Evolutionary conservation across 2,329 filamentous ascomycete species (phyloP).

Genomic region (Paecilomyces formosus): DNA sequence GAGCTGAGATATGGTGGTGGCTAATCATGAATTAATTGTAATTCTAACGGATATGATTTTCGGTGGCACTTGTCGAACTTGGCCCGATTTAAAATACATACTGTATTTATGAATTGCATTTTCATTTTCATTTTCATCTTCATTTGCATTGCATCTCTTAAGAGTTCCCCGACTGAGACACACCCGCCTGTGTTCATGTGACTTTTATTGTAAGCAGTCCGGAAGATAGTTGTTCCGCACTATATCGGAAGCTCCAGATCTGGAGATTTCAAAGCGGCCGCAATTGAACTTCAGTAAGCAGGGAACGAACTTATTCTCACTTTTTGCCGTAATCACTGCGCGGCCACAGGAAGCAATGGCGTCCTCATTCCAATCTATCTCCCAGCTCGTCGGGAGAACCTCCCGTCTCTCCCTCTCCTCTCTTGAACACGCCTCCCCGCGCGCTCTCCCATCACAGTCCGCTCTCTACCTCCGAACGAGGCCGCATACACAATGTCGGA

Average conservation of each 20-base stretch:
- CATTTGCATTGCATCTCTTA: too few species aligned
- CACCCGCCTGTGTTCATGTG: neutral
- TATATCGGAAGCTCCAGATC: constrained; percentile 10
- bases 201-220: neutral
- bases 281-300: constrained; percentile 3
- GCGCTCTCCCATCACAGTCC: constrained; percentile 9
- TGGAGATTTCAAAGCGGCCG: constrained; percentile 15
- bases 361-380: constrained; percentile 16
- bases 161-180: too few species aligned
- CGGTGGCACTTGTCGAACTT: neutral
- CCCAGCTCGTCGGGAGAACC: constrained; percentile 8
- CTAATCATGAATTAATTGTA: neutral
- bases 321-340: neutral
- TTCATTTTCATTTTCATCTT: too few species aligned
- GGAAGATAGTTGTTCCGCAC: neutral
- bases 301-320: constrained; percentile 5
- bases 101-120: neutral
- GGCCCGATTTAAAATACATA: neutral
- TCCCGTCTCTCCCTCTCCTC: constrained; percentile 6
- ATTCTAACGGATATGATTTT: neutral
- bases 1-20: neutral
- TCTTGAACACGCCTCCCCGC: constrained; percentile 5
- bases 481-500: constrained; percentile 13
- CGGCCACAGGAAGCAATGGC: constrained; percentile 14
- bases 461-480: constrained; percentile 11